Evolutionary conservation across 2,329 filamentous ascomycete genomes (phyloP).

Genomic region (Daldinia eschscholtzii): DNA sequence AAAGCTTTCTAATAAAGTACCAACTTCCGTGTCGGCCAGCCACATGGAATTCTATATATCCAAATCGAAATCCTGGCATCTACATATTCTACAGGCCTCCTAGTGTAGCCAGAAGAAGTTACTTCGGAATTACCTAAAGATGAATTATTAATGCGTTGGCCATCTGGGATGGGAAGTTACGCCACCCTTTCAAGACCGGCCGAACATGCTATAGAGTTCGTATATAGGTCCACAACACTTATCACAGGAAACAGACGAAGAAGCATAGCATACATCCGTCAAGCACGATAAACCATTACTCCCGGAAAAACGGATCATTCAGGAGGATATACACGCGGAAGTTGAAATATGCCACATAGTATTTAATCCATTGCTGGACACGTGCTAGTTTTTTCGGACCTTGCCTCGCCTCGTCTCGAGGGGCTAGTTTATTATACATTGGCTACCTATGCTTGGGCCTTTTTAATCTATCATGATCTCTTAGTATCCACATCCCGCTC

Average conservation of each 20-base stretch:
- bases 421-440: constrained; percentile 17
- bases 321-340: not conserved
- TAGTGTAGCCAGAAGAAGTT: not conserved
- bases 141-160: not conserved
- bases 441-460: constrained; percentile 2
- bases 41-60: too few species aligned
- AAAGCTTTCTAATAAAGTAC: not conserved
- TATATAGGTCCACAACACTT: not conserved
- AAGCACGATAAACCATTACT: not conserved
- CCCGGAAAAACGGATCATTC: too few species aligned
- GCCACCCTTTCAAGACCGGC: not conserved
- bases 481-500: too few species aligned
- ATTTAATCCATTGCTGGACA: constrained; percentile 9
- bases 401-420: constrained; percentile 4
- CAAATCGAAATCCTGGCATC: too few species aligned
- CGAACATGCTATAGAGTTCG: not conserved
- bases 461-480: not conserved
- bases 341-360: not conserved
- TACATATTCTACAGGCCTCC: not conserved
- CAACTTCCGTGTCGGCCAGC: too few species aligned
- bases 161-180: not conserved
- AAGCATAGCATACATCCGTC: not conserved
- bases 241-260: not conserved
- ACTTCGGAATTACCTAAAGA: not conserved
- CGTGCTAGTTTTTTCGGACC: not conserved